Percentiles rank a stretch among this genome's conserved stretches.
These are phyloP conservation scores for Dendrobium nobile DNA, from an alignment of 106 monocot species.

Conservation along the genomic window DNA sequence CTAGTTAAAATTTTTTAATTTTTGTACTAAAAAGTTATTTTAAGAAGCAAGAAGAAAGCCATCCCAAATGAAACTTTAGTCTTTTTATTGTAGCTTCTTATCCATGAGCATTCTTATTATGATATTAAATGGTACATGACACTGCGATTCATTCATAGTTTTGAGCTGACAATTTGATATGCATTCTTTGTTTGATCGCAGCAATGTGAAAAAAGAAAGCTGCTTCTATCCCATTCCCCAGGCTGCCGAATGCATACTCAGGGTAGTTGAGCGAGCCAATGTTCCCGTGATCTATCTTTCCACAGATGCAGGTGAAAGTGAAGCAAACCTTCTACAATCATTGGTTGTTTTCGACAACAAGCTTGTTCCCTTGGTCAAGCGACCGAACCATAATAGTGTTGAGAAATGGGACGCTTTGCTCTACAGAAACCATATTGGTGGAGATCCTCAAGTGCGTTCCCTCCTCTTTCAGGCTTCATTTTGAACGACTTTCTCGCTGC, in stretches of 20 bases:
- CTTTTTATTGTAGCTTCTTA: not conserved
- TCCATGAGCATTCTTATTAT: not conserved
- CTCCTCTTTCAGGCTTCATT: not conserved
- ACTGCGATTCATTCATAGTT: not conserved
- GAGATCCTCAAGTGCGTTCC: conserved; percentile 60
- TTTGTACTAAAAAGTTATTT: too few relatives aligned
- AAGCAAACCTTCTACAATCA: conserved; percentile 77
- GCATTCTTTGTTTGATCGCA: conserved; percentile 15
- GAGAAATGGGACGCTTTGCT: conserved; percentile 98
- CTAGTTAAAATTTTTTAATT: too few relatives aligned
- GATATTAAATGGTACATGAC: not conserved
- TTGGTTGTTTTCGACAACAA: conserved; percentile 48
- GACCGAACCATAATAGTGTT: conserved; percentile 49
- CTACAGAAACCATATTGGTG: conserved; percentile 71
- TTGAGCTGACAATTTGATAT: not conserved
- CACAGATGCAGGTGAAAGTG: conserved; percentile 87
- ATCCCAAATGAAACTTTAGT: not conserved
- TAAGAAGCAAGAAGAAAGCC: too few relatives aligned
- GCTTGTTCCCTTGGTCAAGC: conserved; percentile 57
- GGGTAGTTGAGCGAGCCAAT: conserved; percentile 51
- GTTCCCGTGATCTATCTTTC: conserved; percentile 84
- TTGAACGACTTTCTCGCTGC: too few relatives aligned
- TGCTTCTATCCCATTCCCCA: conserved; percentile 96
- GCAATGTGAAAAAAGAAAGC: conserved; percentile 80
- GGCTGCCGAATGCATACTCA: conserved; percentile 74